Evolutionary conservation across 2,329 filamentous ascomycete species (phyloP).

Genomic region (Ceratocystiopsis brevicomis): DNA sequence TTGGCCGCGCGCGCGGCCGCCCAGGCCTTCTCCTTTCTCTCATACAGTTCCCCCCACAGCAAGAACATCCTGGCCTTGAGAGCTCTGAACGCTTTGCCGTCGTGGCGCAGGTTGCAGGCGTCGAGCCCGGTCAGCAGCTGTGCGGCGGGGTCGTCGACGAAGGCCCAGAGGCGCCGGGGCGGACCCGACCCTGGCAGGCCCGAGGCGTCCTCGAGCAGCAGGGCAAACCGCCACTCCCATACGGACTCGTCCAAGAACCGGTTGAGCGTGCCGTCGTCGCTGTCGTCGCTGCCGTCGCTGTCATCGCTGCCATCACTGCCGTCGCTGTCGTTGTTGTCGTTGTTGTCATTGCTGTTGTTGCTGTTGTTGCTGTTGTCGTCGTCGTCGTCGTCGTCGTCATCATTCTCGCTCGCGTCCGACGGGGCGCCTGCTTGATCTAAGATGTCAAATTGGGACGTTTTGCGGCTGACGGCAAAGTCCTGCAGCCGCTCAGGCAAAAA

Average conservation of each 20-base stretch:
- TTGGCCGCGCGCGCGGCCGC: too few species aligned
- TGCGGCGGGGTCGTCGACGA: slow-evolving; percentile 41
- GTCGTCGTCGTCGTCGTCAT: slow-evolving; percentile 13
- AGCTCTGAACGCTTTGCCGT: slow-evolving; percentile 25
- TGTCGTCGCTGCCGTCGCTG: not conserved
- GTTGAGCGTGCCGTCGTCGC: not conserved
- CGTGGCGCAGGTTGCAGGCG: slow-evolving; percentile 34
- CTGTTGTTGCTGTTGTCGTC: slow-evolving; percentile 6
- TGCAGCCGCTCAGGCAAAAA: slow-evolving; percentile 52
- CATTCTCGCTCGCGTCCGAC: slow-evolving; percentile 8
- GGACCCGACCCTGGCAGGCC: slow-evolving; percentile 12
- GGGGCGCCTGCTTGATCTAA: slow-evolving; percentile 21
- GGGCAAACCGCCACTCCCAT: slow-evolving; percentile 74
- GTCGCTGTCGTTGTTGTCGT: not conserved
- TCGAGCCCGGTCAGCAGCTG: slow-evolving; percentile 30
- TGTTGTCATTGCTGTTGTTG: slow-evolving; percentile 11
- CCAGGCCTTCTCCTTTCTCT: slow-evolving; percentile 38
- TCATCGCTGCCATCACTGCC: slow-evolving; percentile 9
- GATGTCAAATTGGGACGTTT: slow-evolving; percentile 26
- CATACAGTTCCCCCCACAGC: slow-evolving; percentile 75
- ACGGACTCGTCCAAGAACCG: slow-evolving; percentile 12
- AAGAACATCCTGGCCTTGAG: slow-evolving; percentile 55
- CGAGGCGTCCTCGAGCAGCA: slow-evolving; percentile 61
- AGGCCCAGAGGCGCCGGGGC: slow-evolving; percentile 40
- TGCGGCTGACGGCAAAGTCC: slow-evolving; percentile 44